Conservation (phyloP, 2,329 filamentous ascomycete genomes). For the Sclerotiophoma versabilis region DNA sequence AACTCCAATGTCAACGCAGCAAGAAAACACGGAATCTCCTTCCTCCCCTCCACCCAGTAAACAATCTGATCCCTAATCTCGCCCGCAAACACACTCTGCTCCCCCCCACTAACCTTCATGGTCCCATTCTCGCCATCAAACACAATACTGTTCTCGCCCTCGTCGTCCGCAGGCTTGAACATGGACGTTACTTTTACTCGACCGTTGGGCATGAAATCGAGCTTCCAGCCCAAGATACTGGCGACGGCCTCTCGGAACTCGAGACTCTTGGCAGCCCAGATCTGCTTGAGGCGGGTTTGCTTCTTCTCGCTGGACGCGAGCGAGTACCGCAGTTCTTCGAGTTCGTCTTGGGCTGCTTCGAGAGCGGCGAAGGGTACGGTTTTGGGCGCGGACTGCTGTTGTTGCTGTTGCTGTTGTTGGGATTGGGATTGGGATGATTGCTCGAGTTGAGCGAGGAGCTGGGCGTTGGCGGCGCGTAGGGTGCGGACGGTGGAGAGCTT, state of each 20-base stretch:
- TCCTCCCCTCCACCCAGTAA: conserved; percentile 95
- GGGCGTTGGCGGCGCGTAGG: conserved; percentile 82
- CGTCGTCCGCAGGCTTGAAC: conserved; percentile 75
- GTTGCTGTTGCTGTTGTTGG: too few relatives aligned
- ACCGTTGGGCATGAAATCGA: conserved; percentile 96
- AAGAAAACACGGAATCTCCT: conserved; percentile 91
- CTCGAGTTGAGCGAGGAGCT: conserved; percentile 77
- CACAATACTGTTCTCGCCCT: conserved; percentile 67
- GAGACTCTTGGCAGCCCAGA: conserved; percentile 87
- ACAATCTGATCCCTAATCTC: conserved; percentile 87
- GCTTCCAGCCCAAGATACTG: conserved; percentile 88
- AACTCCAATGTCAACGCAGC: conserved; percentile 92
- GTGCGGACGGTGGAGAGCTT: conserved; percentile 80
- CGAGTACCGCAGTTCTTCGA: conserved; percentile 63
- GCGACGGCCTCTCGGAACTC: conserved; percentile 97
- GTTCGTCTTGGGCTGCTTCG: conserved; percentile 75
- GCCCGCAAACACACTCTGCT: conserved; percentile 82
- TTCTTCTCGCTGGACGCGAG: conserved; percentile 77
- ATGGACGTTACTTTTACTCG: conserved; percentile 90
- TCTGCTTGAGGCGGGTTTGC: conserved; percentile 84
- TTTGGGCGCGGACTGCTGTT: too few relatives aligned
- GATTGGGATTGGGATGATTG: conserved; percentile 43
- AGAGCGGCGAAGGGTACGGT: conserved; percentile 80
- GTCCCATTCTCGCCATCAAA: conserved; percentile 94
- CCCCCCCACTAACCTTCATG: conserved; percentile 96